Conservation (phyloP, 345 rosid species). For the Eucalyptus leucophloia region DNA sequence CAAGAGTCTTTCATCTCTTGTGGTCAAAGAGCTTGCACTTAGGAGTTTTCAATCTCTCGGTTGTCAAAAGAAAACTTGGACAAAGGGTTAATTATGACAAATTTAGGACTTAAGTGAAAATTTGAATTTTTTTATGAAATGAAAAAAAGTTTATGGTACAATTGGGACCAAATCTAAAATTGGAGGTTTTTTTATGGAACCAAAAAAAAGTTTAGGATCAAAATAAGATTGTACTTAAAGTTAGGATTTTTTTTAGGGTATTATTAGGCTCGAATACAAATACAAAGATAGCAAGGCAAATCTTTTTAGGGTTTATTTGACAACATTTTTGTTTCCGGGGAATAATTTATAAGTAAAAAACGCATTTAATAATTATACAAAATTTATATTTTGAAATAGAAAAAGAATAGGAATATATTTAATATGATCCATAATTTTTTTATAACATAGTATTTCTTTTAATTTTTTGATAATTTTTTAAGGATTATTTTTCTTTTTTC, state of each 20-base stretch:
- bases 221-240: too few species aligned
- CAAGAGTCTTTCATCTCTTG: not conserved
- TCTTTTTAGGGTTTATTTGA: too few species aligned
- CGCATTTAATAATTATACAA: rapidly evolving
- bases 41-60: not conserved
- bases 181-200: not conserved
- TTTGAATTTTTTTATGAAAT: too few species aligned
- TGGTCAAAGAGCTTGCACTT: not conserved
- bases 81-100: rapidly evolving
- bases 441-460: too few species aligned
- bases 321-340: rapidly evolving
- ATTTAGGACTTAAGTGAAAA: rapidly evolving
- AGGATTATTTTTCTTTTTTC: too few species aligned
- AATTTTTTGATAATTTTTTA: too few species aligned
- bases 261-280: rapidly evolving
- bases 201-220: too few species aligned
- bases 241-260: too few species aligned
- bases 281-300: not conserved
- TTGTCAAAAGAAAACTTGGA: not conserved
- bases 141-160: rapidly evolving
- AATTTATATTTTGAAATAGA: rapidly evolving
- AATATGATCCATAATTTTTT: rapidly evolving
- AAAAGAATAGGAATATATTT: rapidly evolving
- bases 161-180: not conserved
- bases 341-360: rapidly evolving